A percentile compares a stretch with the other conserved stretches of the same genome.
Evolutionary conservation across 2,329 filamentous ascomycete genomes (phyloP).

Genomic region (Penicillium capsulatum): DNA sequence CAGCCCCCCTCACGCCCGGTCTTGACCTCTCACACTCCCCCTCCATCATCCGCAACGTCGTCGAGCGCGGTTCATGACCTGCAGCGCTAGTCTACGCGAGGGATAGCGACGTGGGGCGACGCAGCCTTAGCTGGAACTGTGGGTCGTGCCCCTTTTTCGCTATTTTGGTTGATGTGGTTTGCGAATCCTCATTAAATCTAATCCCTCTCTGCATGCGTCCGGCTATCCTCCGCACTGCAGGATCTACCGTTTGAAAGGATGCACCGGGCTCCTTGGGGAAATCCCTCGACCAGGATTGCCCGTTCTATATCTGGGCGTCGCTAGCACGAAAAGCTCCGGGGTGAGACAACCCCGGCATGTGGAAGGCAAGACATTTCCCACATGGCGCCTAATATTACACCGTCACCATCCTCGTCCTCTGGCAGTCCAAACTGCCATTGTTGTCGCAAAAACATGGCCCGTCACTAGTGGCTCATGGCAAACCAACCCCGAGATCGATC

Average conservation of each 20-base stretch:
- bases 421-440: too few relatives aligned
- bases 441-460: too few relatives aligned
- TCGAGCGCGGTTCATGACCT: slow-evolving; percentile 15
- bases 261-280: too few relatives aligned
- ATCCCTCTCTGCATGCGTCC: neutral
- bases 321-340: too few relatives aligned
- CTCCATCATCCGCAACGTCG: neutral
- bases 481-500: slow-evolving; percentile 11
- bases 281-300: too few relatives aligned
- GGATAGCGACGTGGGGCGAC: slow-evolving; percentile 7
- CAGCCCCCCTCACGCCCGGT: slow-evolving; percentile 1
- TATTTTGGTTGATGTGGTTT: slow-evolving; percentile 3
- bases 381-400: too few relatives aligned
- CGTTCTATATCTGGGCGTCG: too few relatives aligned
- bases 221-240: neutral
- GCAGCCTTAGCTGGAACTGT: neutral
- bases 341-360: too few relatives aligned
- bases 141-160: slow-evolving; percentile 11
- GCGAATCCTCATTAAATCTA: too few relatives aligned
- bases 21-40: slow-evolving; percentile 4
- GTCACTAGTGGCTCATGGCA: slow-evolving; percentile 1
- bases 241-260: too few relatives aligned
- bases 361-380: too few relatives aligned
- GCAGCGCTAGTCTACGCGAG: slow-evolving; percentile 8
- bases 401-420: too few relatives aligned